Percentiles rank a stretch among this genome's conserved stretches.
Conservation (phyloP, 106 monocot genomes). For the Allium fistulosum region DNA sequence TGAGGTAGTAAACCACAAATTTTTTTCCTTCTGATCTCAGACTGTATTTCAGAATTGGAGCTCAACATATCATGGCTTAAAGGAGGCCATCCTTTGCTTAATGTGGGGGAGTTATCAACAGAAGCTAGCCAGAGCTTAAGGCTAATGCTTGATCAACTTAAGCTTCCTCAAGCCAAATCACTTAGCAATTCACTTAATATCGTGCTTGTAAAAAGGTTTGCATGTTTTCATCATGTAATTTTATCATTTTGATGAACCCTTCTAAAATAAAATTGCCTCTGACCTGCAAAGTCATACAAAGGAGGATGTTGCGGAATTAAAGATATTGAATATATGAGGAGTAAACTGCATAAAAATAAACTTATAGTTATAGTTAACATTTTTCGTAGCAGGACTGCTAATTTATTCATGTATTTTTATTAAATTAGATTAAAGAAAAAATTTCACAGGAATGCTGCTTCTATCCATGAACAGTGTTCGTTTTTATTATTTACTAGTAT, state of each 20-base stretch:
- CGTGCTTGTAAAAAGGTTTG: slow-evolving; percentile 78
- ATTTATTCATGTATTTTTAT: too few relatives aligned
- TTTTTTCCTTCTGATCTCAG: background rate
- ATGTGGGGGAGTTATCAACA: slow-evolving; percentile 70
- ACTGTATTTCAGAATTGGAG: slow-evolving; percentile 21
- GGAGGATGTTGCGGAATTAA: background rate
- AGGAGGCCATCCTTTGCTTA: slow-evolving; percentile 75
- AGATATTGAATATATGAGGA: background rate
- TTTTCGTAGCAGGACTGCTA: too few relatives aligned
- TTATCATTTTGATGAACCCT: background rate
- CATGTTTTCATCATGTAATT: background rate
- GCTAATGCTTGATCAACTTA: slow-evolving; percentile 83
- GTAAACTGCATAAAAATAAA: background rate
- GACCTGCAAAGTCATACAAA: background rate
- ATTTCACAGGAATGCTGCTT: too few relatives aligned
- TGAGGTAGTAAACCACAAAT: background rate
- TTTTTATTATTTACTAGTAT: too few relatives aligned
- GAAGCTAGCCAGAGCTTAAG: slow-evolving; percentile 84
- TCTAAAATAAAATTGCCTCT: too few relatives aligned
- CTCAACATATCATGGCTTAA: slow-evolving; percentile 89
- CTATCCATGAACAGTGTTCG: too few relatives aligned
- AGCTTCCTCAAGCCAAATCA: slow-evolving; percentile 64
- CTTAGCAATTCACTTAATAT: slow-evolving; percentile 80
- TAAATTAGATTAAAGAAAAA: too few relatives aligned
- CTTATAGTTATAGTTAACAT: too few relatives aligned